phyloP scores from a whole-genome alignment of 164 flowering plant species.

The Kalanchoe fedtschenkoi region DNA sequence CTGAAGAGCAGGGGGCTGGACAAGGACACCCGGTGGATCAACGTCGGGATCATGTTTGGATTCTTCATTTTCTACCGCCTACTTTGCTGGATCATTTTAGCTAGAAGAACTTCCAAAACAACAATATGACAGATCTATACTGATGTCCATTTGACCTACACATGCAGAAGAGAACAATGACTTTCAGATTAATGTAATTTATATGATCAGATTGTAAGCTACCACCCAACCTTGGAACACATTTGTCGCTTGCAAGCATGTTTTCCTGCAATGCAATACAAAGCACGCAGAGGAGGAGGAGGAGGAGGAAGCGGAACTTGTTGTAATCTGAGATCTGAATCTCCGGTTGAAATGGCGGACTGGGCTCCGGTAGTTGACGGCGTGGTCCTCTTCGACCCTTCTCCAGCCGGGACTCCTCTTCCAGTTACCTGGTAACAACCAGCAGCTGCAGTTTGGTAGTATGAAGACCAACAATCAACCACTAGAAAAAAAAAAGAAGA shows the following conservation, averaged over 20 bases:
- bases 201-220: neutral
- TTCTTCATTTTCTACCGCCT: slow-evolving; percentile 78
- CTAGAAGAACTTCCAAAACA: slow-evolving; percentile 56
- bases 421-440: slow-evolving; percentile 47
- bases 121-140: slow-evolving; percentile 15
- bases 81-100: slow-evolving; percentile 76
- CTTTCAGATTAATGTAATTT: neutral
- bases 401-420: slow-evolving; percentile 55
- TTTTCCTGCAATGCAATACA: too few species aligned
- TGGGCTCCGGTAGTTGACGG: slow-evolving; percentile 66
- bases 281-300: too few species aligned
- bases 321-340: too few species aligned
- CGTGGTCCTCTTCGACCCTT: slow-evolving; percentile 51
- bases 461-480: slow-evolving; percentile 18
- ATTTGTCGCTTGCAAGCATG: neutral
- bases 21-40: slow-evolving; percentile 62
- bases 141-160: neutral
- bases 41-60: slow-evolving; percentile 77
- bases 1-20: slow-evolving; percentile 65
- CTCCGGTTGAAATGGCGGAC: slow-evolving; percentile 58
- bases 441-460: slow-evolving; percentile 43
- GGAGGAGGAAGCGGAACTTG: too few species aligned
- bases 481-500: neutral
- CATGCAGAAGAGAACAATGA: neutral
- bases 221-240: neutral